Conservation (phyloP, 768 basidiomycete genomes). For the Galerina marginata region DNA sequence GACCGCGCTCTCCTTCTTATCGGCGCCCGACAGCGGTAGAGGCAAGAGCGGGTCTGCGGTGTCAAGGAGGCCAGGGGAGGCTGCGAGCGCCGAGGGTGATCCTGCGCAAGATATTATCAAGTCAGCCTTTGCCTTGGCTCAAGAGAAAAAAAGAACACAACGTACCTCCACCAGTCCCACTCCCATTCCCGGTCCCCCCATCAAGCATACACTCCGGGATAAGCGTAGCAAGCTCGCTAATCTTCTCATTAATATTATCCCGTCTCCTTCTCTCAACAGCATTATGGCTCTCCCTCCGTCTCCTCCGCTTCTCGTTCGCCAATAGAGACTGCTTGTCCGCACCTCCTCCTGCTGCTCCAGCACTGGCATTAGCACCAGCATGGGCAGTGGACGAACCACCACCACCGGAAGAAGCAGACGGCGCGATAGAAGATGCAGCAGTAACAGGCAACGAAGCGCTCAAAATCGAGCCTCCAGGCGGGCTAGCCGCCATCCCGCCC, state of each 20-base stretch:
- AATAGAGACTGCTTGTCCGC: conserved; percentile 59
- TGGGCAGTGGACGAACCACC: not conserved
- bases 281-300: conserved; percentile 87
- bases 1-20: conserved; percentile 7
- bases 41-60: conserved; percentile 5
- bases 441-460: not conserved
- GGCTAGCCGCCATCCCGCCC: not conserved
- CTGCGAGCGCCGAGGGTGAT: conserved; percentile 13
- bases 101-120: conserved; percentile 5
- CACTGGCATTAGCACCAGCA: not conserved
- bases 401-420: not conserved
- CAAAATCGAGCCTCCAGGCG: not conserved
- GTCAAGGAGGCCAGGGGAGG: conserved; percentile 18
- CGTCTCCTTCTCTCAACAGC: conserved; percentile 87
- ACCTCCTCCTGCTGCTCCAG: not conserved
- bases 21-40: not conserved
- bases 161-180: conserved; percentile 23
- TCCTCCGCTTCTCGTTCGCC: conserved; percentile 82
- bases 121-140: no score
- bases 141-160: not conserved
- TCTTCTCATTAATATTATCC: conserved; percentile 97
- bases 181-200: conserved; percentile 6
- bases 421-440: not conserved
- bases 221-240: conserved; percentile 85
- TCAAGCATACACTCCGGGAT: conserved; percentile 89